Evolutionary conservation across 805 yeast genomes (phyloP).

Genomic region (Wickerhamomyces alni): DNA sequence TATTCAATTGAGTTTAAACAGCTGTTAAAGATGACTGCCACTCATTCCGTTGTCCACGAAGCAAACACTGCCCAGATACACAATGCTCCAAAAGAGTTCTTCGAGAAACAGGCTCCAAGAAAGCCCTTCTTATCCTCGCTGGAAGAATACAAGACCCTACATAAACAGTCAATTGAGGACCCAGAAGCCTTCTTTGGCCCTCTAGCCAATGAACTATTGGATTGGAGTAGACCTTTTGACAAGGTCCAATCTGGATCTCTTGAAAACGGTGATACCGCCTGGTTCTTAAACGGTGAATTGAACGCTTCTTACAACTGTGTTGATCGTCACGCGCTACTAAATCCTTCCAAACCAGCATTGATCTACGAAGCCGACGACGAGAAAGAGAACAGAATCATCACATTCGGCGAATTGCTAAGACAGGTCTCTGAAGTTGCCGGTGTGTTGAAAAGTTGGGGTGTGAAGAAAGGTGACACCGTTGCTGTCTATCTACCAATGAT

Average conservation of each 20-base stretch:
- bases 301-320: slow-evolving; percentile 80
- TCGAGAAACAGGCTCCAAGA: slow-evolving; percentile 32
- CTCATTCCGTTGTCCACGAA: slow-evolving; percentile 35
- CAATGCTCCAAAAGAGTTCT: slow-evolving; percentile 32
- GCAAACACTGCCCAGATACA: slow-evolving; percentile 28
- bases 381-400: slow-evolving; percentile 51
- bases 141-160: slow-evolving; percentile 64
- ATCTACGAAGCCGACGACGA: slow-evolving; percentile 82
- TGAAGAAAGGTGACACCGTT: slow-evolving; percentile 77
- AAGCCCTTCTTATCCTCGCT: slow-evolving; percentile 26
- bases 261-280: slow-evolving; percentile 40
- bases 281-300: slow-evolving; percentile 77
- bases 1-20: not conserved
- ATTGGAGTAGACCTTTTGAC: slow-evolving; percentile 77
- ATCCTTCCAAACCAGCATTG: slow-evolving; percentile 69
- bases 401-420: slow-evolving; percentile 66
- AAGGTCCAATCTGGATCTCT: slow-evolving; percentile 48
- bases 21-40: slow-evolving; percentile 5
- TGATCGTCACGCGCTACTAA: slow-evolving; percentile 69
- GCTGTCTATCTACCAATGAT: slow-evolving; percentile 87
- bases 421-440: slow-evolving; percentile 70
- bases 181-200: slow-evolving; percentile 81
- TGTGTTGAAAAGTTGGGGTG: slow-evolving; percentile 58
- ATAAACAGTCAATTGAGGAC: slow-evolving; percentile 67
- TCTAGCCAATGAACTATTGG: slow-evolving; percentile 62